Conservation (phyloP, 495 filamentous ascomycete species). For the Oleoguttula mirabilis region DNA sequence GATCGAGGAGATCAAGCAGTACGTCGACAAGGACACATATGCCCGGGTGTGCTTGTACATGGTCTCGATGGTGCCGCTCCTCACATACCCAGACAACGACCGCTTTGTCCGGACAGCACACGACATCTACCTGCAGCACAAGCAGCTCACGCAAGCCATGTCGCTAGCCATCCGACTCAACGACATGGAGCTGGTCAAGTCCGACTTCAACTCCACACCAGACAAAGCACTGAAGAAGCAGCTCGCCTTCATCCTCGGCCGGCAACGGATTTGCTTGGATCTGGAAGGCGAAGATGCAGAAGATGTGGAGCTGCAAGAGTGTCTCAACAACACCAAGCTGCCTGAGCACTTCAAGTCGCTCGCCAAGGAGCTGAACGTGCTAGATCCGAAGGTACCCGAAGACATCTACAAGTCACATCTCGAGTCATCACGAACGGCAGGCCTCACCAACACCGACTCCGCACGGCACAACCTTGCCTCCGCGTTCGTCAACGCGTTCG, state of each 20-base stretch:
- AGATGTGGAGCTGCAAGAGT: conserved; percentile 62
- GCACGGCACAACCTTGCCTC: conserved; percentile 91
- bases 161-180: conserved; percentile 89
- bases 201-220: conserved; percentile 63
- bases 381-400: conserved; percentile 93
- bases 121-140: conserved; percentile 81
- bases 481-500: conserved; percentile 91
- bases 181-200: conserved; percentile 64
- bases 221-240: conserved; percentile 83
- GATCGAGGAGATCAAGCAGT: conserved; percentile 79
- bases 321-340: conserved; percentile 73
- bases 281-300: conserved; percentile 48
- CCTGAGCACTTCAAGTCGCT: conserved; percentile 87
- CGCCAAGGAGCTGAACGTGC: conserved; percentile 89
- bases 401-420: conserved; percentile 99
- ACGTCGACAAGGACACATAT: conserved; percentile 90
- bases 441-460: conserved; percentile 87
- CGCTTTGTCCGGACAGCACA: conserved; percentile 85
- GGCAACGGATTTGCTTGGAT: conserved; percentile 81
- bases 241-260: conserved; percentile 82
- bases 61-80: conserved; percentile 92
- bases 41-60: conserved; percentile 90
- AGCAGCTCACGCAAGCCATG: conserved; percentile 84
- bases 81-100: conserved; percentile 95
- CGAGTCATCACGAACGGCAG: conserved; percentile 82